Evolutionary conservation across 345 rosid species (phyloP), one percentile per base, ranked within the genome.

Genomic region (Aegle marmelos): DNA sequence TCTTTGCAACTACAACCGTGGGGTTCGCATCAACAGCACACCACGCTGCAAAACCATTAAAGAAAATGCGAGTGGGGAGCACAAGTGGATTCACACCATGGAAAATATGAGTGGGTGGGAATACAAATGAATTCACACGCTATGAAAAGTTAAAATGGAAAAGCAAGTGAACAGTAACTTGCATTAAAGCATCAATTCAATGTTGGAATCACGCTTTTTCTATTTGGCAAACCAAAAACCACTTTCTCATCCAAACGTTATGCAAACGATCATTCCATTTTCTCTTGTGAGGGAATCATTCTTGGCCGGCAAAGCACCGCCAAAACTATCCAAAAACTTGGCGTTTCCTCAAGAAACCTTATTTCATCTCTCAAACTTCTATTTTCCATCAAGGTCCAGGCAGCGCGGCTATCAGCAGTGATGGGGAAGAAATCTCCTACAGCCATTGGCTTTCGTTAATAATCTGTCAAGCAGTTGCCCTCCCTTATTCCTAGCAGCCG

Each of bases 401-500:
- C 11, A 63, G 79, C 22, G 56, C 48, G 64, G 61, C 59, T 50
- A 53, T 6, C 70, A 36, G 75, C 70, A 31, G 11, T 14, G 6
- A 27, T 17, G n/a, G 13, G 36, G 72, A 36, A 11, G 5, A 31
- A 11, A n/a, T 53, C 19, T 17, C 25, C 24, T 6, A 5, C 53
- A 7, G 70, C 65, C 34, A 63, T 65, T 70, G 59, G 41, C 7
- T 41, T 70, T 33, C 28, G 17, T 65, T 21, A 30, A 31, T 73
- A 33, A 28, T 48, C 50, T 8, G 59, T 24, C 56, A 62, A 30
- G 9, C 30, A 16, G 2, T 21, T 36, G 57, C 13, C 21, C 31
- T 28, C 45, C 22, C 27, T 80, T 68, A 77, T 65, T 64, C 53
- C 76, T 50, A 59, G 31, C 41, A 70, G 4, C 39, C 60, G 9